Base-by-base conservation (phyloP, 768 basidiomycete species). In the Termitomyces sp. region DNA sequence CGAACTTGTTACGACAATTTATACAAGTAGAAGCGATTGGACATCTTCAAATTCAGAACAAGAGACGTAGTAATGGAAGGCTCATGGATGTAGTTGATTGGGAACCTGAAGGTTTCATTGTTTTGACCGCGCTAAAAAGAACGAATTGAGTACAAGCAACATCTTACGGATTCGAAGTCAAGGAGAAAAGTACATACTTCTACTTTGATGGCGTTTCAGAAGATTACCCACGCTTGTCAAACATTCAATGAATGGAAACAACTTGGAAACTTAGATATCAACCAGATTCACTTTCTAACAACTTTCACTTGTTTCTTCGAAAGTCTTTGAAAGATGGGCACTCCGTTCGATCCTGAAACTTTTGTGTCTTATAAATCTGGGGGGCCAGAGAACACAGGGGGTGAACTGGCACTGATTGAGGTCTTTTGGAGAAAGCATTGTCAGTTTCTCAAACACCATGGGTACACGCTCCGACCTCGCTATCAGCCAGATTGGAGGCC, bases 401-500 rank as follows among this genome's bases (percentile, higher is more conserved):
- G 32, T 0, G 56, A 56, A 56, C 34, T 56, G 7, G 14, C 37
- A 46, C 56, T 46, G 17, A 12, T 32, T 8, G 56, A 56, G 45
- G 42, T 46, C 32, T 56, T 46, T 36, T 56, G 43, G 56, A 32
- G 56, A 34, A 56, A 46, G 29, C 56, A 56, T 37, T 56, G 56
- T 25, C 31, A 55, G n/a, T 59, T 55, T 17, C 52, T 62, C 47
- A 42, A 55, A 42, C 25, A 49, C 46, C 62, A 43, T 15, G 62
- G 62, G 3, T 59, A 59, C 43, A 59, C 57, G 20, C 55, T 61
- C 25, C 42, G 60, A 10, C 50, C 56, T 17, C 60, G 60, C 12
- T 61, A 61, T 49, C 60, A 46, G 15, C 60, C 60, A 0, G 45
- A 50, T 11, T 63, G 62, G 62, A 38, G 45, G 11, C 51, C 52